phyloP scores from a whole-genome alignment of 768 basidiomycete genomes.

The Trametes meyenii region DNA sequence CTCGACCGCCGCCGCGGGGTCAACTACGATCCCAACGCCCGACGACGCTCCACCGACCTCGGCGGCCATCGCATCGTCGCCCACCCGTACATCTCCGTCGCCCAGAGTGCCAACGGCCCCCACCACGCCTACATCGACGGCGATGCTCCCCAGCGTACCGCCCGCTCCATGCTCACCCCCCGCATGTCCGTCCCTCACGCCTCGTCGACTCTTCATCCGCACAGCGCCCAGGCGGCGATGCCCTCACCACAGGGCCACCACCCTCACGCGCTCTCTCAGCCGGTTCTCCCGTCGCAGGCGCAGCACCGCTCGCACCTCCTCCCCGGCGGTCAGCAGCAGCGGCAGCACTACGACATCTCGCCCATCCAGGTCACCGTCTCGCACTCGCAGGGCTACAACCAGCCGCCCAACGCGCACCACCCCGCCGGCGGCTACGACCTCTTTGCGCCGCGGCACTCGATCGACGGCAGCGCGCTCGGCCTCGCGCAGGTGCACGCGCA shows the following conservation, averaged over 20 bases:
- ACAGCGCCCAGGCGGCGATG: slow-evolving; percentile 4
- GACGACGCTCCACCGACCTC: slow-evolving; percentile 29
- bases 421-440: slow-evolving; percentile 18
- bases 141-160: slow-evolving; percentile 5
- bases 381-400: slow-evolving; percentile 13
- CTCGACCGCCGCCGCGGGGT: slow-evolving; percentile 4
- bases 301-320: slow-evolving; percentile 5
- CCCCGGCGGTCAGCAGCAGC: not conserved
- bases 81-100: slow-evolving; percentile 34
- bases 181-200: slow-evolving; percentile 16
- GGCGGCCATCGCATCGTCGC: slow-evolving; percentile 21
- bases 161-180: slow-evolving; percentile 17
- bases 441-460: slow-evolving; percentile 16
- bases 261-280: slow-evolving; percentile 19
- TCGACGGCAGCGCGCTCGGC: slow-evolving; percentile 20
- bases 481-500: slow-evolving; percentile 21
- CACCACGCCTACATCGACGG: slow-evolving; percentile 5
- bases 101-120: slow-evolving; percentile 25
- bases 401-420: not conserved
- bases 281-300: slow-evolving; percentile 13
- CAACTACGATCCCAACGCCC: slow-evolving; percentile 26
- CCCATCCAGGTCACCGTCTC: slow-evolving; percentile 10
- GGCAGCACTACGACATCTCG: slow-evolving; percentile 18
- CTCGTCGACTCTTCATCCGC: not conserved
- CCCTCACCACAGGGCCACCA: slow-evolving; percentile 3